These are phyloP conservation scores for Podaxis carcinomalis DNA, from an alignment of 768 basidiomycete genomes.

Conservation along the genomic window DNA sequence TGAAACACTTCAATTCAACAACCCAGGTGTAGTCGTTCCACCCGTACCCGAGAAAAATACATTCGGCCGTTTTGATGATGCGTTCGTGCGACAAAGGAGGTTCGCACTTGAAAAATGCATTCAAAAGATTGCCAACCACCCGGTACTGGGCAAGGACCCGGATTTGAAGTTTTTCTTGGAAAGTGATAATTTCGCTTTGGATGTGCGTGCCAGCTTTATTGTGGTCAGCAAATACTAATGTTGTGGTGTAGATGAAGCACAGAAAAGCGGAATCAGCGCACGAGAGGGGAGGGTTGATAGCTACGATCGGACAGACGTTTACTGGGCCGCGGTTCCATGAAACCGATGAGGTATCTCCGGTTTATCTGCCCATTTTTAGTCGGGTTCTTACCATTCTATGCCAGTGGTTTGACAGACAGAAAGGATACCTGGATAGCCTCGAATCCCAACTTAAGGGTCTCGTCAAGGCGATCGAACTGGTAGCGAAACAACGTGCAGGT, in stretches of 20 bases:
- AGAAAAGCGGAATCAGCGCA: constrained; percentile 72
- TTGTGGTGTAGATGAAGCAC: constrained; percentile 70
- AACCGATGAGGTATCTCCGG: constrained; percentile 65
- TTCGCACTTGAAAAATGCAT: constrained; percentile 85
- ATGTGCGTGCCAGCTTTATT: constrained; percentile 50
- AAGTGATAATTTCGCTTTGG: constrained; percentile 85
- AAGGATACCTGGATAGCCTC: constrained; percentile 79
- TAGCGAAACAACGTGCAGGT: constrained; percentile 83
- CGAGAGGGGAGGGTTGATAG: constrained; percentile 80
- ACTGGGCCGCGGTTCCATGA: constrained; percentile 82
- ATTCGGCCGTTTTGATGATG: constrained; percentile 89
- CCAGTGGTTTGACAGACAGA: constrained; percentile 94
- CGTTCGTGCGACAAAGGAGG: constrained; percentile 86
- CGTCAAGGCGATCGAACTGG: constrained; percentile 80
- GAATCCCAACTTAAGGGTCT: constrained; percentile 86
- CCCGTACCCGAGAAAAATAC: constrained; percentile 95
- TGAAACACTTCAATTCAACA: constrained; percentile 82
- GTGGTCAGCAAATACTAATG: not conserved
- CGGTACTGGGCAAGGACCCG: constrained; percentile 80
- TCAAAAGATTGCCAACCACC: constrained; percentile 90
- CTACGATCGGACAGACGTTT: constrained; percentile 75
- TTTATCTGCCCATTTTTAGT: not conserved
- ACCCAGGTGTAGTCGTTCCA: constrained; percentile 96
- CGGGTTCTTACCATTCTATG: constrained; percentile 3
- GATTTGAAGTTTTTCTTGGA: constrained; percentile 91